Conservation (phyloP, 2,329 filamentous ascomycete genomes). For the Calycina herbarum region DNA sequence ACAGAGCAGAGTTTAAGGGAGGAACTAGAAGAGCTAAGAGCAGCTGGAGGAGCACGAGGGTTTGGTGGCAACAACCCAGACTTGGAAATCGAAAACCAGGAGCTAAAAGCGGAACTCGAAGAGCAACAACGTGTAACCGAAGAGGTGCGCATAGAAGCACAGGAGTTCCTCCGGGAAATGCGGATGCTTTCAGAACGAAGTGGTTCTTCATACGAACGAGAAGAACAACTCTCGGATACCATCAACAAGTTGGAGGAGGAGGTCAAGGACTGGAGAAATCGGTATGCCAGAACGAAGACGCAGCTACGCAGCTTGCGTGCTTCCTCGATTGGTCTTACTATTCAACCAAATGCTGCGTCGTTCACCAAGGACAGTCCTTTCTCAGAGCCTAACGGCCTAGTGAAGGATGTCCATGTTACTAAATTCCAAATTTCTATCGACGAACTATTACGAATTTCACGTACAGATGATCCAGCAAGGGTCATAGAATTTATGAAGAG, state of each 20-base stretch:
- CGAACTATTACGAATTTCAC: constrained; percentile 77
- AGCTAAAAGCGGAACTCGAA: constrained; percentile 61
- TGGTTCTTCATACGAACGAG: constrained; percentile 74
- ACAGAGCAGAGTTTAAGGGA: constrained; percentile 63
- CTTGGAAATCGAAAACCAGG: constrained; percentile 65
- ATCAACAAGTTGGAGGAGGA: constrained; percentile 79
- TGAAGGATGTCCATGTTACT: constrained; percentile 91
- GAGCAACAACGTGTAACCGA: constrained; percentile 83
- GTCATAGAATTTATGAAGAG: constrained; percentile 85
- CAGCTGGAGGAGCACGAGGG: constrained; percentile 36
- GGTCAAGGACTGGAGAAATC: constrained; percentile 84
- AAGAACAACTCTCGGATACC: constrained; percentile 73
- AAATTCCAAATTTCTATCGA: constrained; percentile 95
- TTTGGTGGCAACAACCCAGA: constrained; percentile 47
- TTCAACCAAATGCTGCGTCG: constrained; percentile 69
- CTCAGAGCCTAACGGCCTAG: constrained; percentile 69
- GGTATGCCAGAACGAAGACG: constrained; percentile 85
- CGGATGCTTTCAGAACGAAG: constrained; percentile 79
- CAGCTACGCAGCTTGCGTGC: constrained; percentile 80
- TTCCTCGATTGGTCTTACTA: constrained; percentile 72
- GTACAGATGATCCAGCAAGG: constrained; percentile 69
- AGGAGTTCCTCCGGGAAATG: constrained; percentile 87
- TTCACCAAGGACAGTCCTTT: constrained; percentile 67
- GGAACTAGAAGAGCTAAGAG: constrained; percentile 58
- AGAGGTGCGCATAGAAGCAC: constrained; percentile 81